These are phyloP conservation scores for Nigrograna mackinnonii DNA, from an alignment of 2,329 filamentous ascomycete species.

Conservation along the genomic window DNA sequence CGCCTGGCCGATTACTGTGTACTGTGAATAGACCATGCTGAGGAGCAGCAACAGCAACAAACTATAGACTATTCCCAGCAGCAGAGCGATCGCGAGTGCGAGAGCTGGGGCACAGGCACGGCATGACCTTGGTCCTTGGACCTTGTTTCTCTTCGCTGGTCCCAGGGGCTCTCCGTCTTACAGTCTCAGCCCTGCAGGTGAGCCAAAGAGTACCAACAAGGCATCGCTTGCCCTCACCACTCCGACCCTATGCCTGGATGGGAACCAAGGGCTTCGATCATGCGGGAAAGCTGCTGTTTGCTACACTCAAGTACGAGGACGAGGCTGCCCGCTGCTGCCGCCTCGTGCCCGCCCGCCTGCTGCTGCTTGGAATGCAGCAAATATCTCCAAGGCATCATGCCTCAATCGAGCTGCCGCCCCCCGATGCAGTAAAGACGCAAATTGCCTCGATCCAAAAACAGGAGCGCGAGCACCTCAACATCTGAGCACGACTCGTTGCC, in stretches of 20 bases:
- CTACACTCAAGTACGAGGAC: too few species aligned
- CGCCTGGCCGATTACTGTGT: neutral
- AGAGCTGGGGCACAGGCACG: too few species aligned
- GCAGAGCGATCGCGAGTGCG: too few species aligned
- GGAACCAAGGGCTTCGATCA: constrained; percentile 1
- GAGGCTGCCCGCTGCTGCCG: too few species aligned
- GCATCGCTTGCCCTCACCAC: constrained; percentile 3
- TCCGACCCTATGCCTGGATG: neutral
- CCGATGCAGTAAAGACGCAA: too few species aligned
- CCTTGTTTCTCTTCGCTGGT: neutral
- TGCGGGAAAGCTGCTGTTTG: neutral
- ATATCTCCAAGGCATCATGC: constrained; percentile 5
- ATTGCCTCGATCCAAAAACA: too few species aligned
- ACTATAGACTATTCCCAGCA: too few species aligned
- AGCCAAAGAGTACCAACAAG: constrained; percentile 11
- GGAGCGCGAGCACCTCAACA: too few species aligned
- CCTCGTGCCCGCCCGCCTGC: constrained; percentile 10
- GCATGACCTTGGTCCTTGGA: constrained; percentile 11
- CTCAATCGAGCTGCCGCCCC: too few species aligned
- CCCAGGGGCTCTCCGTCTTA: constrained; percentile 25
- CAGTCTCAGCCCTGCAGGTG: constrained; percentile 35
- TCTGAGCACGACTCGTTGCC: too few species aligned
- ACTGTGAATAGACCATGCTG: too few species aligned
- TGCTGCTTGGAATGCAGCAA: constrained; percentile 4
- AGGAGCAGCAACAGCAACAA: too few species aligned